phyloP scores from a whole-genome alignment of 2,329 filamentous ascomycete species.

The Colletotrichum sp. region DNA sequence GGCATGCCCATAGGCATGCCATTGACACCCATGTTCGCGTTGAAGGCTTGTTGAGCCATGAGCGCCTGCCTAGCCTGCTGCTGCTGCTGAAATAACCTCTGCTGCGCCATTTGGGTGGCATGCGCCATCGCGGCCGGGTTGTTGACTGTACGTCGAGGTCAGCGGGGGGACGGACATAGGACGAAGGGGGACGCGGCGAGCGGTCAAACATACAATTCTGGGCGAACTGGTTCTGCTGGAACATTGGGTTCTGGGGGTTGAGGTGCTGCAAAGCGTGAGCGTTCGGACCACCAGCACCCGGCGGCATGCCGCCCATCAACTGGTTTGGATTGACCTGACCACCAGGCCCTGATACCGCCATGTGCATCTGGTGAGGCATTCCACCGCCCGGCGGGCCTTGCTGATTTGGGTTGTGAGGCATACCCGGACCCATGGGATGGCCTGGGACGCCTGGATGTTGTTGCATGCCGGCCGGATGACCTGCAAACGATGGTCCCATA shows the following conservation, averaged over 20 bases:
- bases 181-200: background rate
- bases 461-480: constrained; percentile 74
- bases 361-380: constrained; percentile 74
- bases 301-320: constrained; percentile 80
- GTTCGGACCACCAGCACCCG: constrained; percentile 65
- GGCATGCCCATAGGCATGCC: constrained; percentile 60
- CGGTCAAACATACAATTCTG: constrained; percentile 12
- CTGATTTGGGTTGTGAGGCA: constrained; percentile 73
- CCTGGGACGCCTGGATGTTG: constrained; percentile 72
- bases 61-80: constrained; percentile 55
- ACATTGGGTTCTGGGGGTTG: constrained; percentile 65
- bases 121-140: constrained; percentile 43
- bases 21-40: constrained; percentile 51
- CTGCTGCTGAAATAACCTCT: constrained; percentile 62
- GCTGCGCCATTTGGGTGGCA: constrained; percentile 53
- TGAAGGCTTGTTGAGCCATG: constrained; percentile 57
- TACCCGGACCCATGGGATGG: constrained; percentile 66
- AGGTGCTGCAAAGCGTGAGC: constrained; percentile 76
- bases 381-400: constrained; percentile 68
- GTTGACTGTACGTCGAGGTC: constrained; percentile 28
- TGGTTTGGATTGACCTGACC: constrained; percentile 74
- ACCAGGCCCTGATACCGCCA: constrained; percentile 74
- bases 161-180: background rate
- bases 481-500: constrained; percentile 66
- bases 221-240: constrained; percentile 56